Base-by-base conservation (phyloP, 805 yeast genomes). In the Metschnikowia chrysomelidarum region DNA sequence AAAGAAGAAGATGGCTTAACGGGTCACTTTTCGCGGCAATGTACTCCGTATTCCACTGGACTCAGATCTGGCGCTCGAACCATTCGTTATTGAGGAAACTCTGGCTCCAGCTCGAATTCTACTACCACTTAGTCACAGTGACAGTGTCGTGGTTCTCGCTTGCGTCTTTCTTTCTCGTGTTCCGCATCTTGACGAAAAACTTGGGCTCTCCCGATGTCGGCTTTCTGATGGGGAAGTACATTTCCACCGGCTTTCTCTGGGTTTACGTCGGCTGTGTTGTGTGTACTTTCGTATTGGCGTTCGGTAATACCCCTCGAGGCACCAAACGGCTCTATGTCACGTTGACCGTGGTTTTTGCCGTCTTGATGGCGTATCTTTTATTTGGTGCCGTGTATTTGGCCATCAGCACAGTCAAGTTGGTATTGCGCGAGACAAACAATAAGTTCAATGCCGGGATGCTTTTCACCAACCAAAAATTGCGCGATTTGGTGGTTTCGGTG, bases 1-100 rank as follows among this genome's bases (percentile, higher is more conserved):
- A 91, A 67, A 82, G 98, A 67, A 82, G 98, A 68, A 80, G 98
- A 70, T 91, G 98, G 98, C 74, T 91, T 43, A 91, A 91, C 60
- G 99, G 99, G 58, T 95, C 98, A 2, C 76, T 93, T 56, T 93
- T 93, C 66, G 98, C 99, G 1, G 98, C 98, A 3, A 69, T 89
- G 36, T 93, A 84, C 57, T 80, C 97, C 2, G 86, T 86, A 46
- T 54, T 85, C 37, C 95, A 89, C 57, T 87, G 89, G 73, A 73
- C 78, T 37, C 84, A 85, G 50, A 84, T 93, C 38, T 91, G 96
- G 95, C 67, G 75, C 42, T 86, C 96, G 0, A 84, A 81, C 50
- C 99, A 93, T 60, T 83, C 95, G 2, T 53, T 73, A 7, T 47
- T 76, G n/a, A 74, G 98, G 52, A 89, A 91, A 60, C 51, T 87